Conservation (phyloP, 345 rosid genomes). For the Arabidopsis suecica region DNA sequence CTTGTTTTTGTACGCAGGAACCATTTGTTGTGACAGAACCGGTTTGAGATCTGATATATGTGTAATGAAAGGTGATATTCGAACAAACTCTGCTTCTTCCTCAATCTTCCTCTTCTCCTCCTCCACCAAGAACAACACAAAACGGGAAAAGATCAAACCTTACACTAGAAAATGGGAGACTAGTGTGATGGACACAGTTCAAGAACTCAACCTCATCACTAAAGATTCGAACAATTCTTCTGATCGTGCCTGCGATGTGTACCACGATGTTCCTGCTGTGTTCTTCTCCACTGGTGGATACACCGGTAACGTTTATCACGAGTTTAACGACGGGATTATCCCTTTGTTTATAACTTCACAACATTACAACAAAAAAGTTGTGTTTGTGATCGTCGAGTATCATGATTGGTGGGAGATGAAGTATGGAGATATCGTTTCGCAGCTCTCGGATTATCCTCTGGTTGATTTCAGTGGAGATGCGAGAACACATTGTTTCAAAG, state of each 20-base stretch:
- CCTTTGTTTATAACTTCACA: conserved; percentile 83
- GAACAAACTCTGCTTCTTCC: conserved; percentile 67
- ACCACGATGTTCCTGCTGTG: conserved; percentile 70
- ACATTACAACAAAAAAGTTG: conserved; percentile 67
- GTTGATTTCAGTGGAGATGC: conserved; percentile 67
- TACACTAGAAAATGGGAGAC: conserved; percentile 92
- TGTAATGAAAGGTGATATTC: conserved; percentile 76
- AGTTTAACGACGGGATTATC: conserved; percentile 82
- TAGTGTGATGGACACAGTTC: conserved; percentile 71
- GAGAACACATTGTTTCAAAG: conserved; percentile 80
- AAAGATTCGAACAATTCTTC: conserved; percentile 40
- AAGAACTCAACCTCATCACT: conserved; percentile 59
- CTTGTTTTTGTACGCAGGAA: conserved; percentile 55
- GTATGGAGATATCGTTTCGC: conserved; percentile 66
- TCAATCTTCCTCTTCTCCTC: conserved; percentile 65
- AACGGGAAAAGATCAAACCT: conserved; percentile 67
- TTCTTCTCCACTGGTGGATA: conserved; percentile 89
- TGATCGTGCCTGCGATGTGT: conserved; percentile 56
- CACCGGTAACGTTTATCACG: conserved; percentile 83
- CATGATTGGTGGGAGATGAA: conserved; percentile 86
- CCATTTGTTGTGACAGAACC: conserved; percentile 75
- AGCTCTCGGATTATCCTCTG: conserved; percentile 58
- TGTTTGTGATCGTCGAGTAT: conserved; percentile 82
- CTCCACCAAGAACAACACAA: conserved; percentile 38
- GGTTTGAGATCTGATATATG: conserved; percentile 70